Evolutionary conservation across 805 yeast genomes (phyloP).

Genomic region (Alloascoidea hylecoeti): DNA sequence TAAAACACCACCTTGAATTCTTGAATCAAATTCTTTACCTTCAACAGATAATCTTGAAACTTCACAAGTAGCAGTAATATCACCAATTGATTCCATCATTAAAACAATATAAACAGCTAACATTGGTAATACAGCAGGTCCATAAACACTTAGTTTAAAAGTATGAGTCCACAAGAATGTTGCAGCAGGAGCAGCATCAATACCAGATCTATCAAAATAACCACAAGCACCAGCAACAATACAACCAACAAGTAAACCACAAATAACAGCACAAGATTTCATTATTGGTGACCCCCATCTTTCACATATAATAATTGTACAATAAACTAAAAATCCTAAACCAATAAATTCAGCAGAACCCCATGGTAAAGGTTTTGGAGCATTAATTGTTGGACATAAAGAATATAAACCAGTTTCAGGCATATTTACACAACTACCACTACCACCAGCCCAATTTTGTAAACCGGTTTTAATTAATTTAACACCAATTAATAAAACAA

Average conservation of each 20-base stretch:
- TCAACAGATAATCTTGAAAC: constrained; percentile 78
- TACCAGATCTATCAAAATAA: constrained; percentile 45
- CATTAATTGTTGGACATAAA: constrained; percentile 32
- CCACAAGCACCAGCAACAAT: constrained; percentile 87
- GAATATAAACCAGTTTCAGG: constrained; percentile 26
- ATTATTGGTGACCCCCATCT: constrained; percentile 88
- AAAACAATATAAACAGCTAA: constrained; percentile 69
- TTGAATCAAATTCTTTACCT: constrained; percentile 67
- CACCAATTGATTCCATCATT: constrained; percentile 93
- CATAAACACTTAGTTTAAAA: constrained; percentile 62
- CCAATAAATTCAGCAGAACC: constrained; percentile 85
- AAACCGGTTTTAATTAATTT: constrained; percentile 59
- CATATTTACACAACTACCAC: constrained; percentile 25
- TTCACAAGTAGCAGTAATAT: constrained; percentile 87
- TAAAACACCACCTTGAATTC: constrained; percentile 86
- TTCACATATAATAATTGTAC: constrained; percentile 62
- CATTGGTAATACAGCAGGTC: constrained; percentile 77
- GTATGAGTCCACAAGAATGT: constrained; percentile 85
- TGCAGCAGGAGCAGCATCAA: constrained; percentile 64
- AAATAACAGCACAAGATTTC: constrained; percentile 87
- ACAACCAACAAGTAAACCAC: constrained; percentile 78
- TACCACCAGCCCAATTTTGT: constrained; percentile 81
- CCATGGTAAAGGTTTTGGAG: constrained; percentile 51
- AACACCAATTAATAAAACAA: constrained; percentile 73
- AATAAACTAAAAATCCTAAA: constrained; percentile 71